Conservation (phyloP, 1,284 basidiomycete genomes). For the Fomitiporia mediterranea region DNA sequence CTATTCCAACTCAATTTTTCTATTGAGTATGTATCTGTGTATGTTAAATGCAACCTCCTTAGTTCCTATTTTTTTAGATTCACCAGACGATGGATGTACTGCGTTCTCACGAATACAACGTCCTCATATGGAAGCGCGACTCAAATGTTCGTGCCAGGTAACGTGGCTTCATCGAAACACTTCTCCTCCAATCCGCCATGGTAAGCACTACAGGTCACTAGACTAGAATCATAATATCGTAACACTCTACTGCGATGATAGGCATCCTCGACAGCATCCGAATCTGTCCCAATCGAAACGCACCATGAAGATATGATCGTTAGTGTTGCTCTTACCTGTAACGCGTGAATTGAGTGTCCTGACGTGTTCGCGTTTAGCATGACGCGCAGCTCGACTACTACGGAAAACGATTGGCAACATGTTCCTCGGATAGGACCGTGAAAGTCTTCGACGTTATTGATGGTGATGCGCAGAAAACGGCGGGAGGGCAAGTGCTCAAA, state of each 20-base stretch:
- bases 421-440: slow-evolving; percentile 93
- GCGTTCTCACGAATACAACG: neutral
- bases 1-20: too few species aligned
- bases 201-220: neutral
- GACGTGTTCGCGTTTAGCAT: slow-evolving; percentile 54
- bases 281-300: slow-evolving; percentile 81
- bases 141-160: neutral
- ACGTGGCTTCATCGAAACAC: neutral
- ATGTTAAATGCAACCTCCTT: too few species aligned
- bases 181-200: neutral
- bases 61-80: too few species aligned
- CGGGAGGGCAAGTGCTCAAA: slow-evolving; percentile 72
- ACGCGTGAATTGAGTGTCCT: slow-evolving; percentile 6
- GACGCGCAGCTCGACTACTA: slow-evolving; percentile 99
- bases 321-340: slow-evolving; percentile 30
- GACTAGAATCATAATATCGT: neutral
- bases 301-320: slow-evolving; percentile 96
- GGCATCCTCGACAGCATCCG: slow-evolving; percentile 54
- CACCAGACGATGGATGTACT: too few species aligned
- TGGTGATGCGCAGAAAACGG: slow-evolving; percentile 65
- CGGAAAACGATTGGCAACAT: slow-evolving; percentile 93
- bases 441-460: slow-evolving; percentile 95
- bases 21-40: too few species aligned
- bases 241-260: slow-evolving; percentile 23
- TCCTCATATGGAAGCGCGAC: neutral